A percentile compares a stretch with the other conserved stretches of the same genome.
phyloP scores from a whole-genome alignment of 2,329 filamentous ascomycete genomes.

The Fusarium citri region DNA sequence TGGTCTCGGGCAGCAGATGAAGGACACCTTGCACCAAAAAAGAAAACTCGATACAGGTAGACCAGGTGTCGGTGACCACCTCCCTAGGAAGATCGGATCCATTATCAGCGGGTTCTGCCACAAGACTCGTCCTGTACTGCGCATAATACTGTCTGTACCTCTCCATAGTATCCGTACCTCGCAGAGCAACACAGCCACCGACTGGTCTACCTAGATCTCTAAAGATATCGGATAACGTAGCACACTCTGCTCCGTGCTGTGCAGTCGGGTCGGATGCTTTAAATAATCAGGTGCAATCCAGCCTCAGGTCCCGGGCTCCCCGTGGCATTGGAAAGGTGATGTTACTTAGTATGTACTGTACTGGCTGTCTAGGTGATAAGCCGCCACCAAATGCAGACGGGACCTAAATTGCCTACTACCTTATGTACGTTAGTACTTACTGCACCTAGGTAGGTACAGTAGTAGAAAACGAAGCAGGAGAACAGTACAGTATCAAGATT shows the following conservation, averaged over 20 bases:
- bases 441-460: too few relatives aligned
- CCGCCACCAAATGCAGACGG: slow-evolving; percentile 25
- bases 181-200: slow-evolving; percentile 28
- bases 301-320: slow-evolving; percentile 23
- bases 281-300: not conserved
- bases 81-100: not conserved
- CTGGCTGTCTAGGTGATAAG: slow-evolving; percentile 15
- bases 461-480: not conserved
- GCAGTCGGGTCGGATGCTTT: not conserved
- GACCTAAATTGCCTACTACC: slow-evolving; percentile 3
- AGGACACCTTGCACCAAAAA: slow-evolving; percentile 24
- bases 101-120: slow-evolving; percentile 11
- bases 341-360: not conserved
- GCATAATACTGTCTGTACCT: too few relatives aligned
- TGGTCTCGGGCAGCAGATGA: slow-evolving; percentile 26
- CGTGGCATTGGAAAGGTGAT: slow-evolving; percentile 7
- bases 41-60: not conserved
- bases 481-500: not conserved
- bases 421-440: not conserved
- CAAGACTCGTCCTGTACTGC: not conserved
- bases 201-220: not conserved
- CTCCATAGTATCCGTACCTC: not conserved
- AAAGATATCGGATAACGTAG: not conserved
- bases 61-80: not conserved
- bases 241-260: not conserved